Conservation (phyloP, 2,329 filamentous ascomycete genomes). For the Neopestalotiopsis sp. region DNA sequence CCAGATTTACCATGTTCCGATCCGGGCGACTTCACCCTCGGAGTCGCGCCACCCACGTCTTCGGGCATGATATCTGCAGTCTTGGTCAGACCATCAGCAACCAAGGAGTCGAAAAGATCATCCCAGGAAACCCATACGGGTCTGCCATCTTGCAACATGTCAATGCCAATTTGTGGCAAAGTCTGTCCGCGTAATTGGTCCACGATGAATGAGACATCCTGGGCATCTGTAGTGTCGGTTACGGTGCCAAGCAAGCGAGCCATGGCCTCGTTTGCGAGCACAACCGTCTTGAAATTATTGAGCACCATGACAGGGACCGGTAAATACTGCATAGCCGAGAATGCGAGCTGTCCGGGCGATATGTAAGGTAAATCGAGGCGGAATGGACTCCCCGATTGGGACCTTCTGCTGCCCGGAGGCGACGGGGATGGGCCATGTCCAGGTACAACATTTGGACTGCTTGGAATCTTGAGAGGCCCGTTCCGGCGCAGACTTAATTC, state of each 20-base stretch:
- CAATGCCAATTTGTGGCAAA: slow-evolving; percentile 73
- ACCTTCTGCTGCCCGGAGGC: slow-evolving; percentile 26
- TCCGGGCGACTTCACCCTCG: slow-evolving; percentile 37
- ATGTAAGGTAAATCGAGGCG: slow-evolving; percentile 50
- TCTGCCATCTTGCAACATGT: slow-evolving; percentile 71
- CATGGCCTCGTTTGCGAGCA: slow-evolving; percentile 79
- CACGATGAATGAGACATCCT: slow-evolving; percentile 50
- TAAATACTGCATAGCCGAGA: slow-evolving; percentile 74
- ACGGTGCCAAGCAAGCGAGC: slow-evolving; percentile 69
- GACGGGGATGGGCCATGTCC: slow-evolving; percentile 9
- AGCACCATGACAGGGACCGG: slow-evolving; percentile 75
- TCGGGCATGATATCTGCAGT: slow-evolving; percentile 27
- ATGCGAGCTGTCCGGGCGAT: slow-evolving; percentile 61
- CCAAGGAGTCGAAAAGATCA: slow-evolving; percentile 59
- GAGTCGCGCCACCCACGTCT: slow-evolving; percentile 31
- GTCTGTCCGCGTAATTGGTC: slow-evolving; percentile 69
- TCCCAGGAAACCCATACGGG: slow-evolving; percentile 66
- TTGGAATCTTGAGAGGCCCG: slow-evolving; percentile 7
- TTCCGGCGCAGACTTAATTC: slow-evolving; percentile 10
- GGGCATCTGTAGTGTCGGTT: slow-evolving; percentile 42
- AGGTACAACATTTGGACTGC: slow-evolving; percentile 19
- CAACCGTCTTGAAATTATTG: slow-evolving; percentile 70
- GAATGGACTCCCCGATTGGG: slow-evolving; percentile 40
- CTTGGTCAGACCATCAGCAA: slow-evolving; percentile 41
- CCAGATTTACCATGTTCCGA: slow-evolving; percentile 28